Conservation (phyloP, 75 land plant species). For the Pinus taeda region DNA sequence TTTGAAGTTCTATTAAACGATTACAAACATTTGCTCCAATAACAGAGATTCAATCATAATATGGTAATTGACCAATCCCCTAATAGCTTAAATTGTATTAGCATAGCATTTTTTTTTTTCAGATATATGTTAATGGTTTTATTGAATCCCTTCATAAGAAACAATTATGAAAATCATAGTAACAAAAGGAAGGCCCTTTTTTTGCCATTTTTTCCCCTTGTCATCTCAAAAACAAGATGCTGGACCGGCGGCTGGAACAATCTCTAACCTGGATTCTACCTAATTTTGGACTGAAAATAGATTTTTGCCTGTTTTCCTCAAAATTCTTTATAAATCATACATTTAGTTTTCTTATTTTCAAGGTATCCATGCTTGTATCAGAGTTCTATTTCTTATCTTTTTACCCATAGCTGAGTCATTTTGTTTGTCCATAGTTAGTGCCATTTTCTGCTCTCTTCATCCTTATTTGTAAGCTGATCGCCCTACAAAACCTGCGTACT, state of each 20-base stretch:
- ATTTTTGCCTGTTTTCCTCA: not conserved
- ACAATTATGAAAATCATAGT: not conserved
- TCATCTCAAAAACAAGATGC: not conserved
- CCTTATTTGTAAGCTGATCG: not conserved
- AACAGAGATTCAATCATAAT: not conserved
- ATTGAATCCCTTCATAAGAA: not conserved
- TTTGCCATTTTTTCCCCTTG: not conserved
- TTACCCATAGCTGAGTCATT: not conserved
- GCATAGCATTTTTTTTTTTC: not conserved
- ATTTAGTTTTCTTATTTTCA: not conserved
- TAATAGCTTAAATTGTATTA: not conserved
- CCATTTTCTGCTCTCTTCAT: not conserved
- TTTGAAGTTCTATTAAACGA: too few relatives aligned
- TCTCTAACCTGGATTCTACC: not conserved
- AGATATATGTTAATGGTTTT: not conserved
- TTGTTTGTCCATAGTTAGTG: not conserved
- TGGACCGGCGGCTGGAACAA: not conserved
- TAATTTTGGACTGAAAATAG: not conserved
- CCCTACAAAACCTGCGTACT: not conserved
- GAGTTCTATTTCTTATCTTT: not conserved
- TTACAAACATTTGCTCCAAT: not conserved
- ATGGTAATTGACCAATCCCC: not conserved
- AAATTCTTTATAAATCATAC: not conserved
- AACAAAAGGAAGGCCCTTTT: not conserved
- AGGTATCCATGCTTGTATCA: not conserved